phyloP scores from a whole-genome alignment of 1,139 yeast species.

The Nakaseomyces kungkrabaensis region DNA sequence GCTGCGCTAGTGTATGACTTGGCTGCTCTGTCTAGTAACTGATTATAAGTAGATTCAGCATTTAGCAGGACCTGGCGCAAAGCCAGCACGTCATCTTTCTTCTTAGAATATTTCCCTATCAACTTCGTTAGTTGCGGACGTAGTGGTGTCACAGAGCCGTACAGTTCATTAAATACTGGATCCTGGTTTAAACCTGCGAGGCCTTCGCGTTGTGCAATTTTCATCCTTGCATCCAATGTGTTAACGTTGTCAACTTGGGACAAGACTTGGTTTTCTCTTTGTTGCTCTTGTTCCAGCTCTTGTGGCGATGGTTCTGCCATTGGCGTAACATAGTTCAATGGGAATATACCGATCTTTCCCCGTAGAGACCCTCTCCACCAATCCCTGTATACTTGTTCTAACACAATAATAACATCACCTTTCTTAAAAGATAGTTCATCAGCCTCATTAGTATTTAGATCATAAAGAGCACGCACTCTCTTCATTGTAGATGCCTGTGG shows the following conservation, averaged over 20 bases:
- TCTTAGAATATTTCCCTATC: slow-evolving; percentile 64
- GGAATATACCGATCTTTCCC: slow-evolving; percentile 85
- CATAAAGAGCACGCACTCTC: slow-evolving; percentile 78
- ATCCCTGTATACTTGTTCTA: slow-evolving; percentile 81
- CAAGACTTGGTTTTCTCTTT: slow-evolving; percentile 38
- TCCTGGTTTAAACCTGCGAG: slow-evolving; percentile 38
- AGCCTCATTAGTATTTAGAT: slow-evolving; percentile 58
- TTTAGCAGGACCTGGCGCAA: slow-evolving; percentile 58
- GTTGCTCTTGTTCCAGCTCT: slow-evolving; percentile 37
- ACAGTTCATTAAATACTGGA: slow-evolving; percentile 44
- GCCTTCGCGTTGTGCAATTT: slow-evolving; percentile 22
- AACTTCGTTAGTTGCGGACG: slow-evolving; percentile 63
- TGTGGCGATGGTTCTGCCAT: slow-evolving; percentile 55
- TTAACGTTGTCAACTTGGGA: slow-evolving; percentile 51
- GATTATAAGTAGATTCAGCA: slow-evolving; percentile 63
- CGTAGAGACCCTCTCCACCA: slow-evolving; percentile 91
- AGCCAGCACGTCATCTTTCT: slow-evolving; percentile 66
- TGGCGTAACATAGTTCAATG: slow-evolving; percentile 83
- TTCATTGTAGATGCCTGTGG: slow-evolving; percentile 35
- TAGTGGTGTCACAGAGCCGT: slow-evolving; percentile 60
- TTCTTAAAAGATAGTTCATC: slow-evolving; percentile 64
- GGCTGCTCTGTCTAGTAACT: slow-evolving; percentile 44
- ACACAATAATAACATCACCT: slow-evolving; percentile 72
- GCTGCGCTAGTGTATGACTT: slow-evolving; percentile 12
- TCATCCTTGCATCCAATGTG: slow-evolving; percentile 36